phyloP scores from a whole-genome alignment of 805 yeast species.

The Lachancea mirantina region DNA sequence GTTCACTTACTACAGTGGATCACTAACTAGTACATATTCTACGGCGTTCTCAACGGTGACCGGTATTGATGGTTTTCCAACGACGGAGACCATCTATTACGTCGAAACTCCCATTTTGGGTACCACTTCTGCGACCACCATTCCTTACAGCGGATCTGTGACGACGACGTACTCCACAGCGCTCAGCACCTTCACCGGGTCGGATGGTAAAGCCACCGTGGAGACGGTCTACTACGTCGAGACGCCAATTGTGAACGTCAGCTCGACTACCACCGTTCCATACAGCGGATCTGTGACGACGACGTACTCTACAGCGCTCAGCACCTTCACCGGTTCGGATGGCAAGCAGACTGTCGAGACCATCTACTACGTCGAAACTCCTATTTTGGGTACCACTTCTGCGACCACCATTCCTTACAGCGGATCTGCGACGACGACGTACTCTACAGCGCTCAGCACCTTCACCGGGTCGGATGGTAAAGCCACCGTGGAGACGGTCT shows the following conservation, averaged over 20 bases:
- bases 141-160: conserved; percentile 8
- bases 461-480: conserved; percentile 10
- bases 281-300: neutral
- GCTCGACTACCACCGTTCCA: neutral
- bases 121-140: conserved; percentile 4
- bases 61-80: conserved; percentile 12
- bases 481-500: conserved; percentile 9
- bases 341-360: conserved; percentile 7
- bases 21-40: conserved; percentile 7
- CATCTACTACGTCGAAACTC: conserved; percentile 9
- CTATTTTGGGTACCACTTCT: conserved; percentile 1
- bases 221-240: conserved; percentile 4
- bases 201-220: conserved; percentile 5
- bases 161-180: conserved; percentile 8
- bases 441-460: conserved; percentile 5
- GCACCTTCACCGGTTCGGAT: conserved; percentile 9
- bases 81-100: conserved; percentile 11
- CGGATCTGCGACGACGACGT: conserved; percentile 4
- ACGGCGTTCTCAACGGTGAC: conserved; percentile 2
- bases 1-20: conserved; percentile 9
- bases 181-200: conserved; percentile 2
- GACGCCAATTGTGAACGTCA: conserved; percentile 1
- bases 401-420: conserved; percentile 1
- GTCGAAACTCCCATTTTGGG: conserved; percentile 13
- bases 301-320: conserved; percentile 1